phyloP scores from a whole-genome alignment of 805 yeast species.

The Candida methanosorbosa region DNA sequence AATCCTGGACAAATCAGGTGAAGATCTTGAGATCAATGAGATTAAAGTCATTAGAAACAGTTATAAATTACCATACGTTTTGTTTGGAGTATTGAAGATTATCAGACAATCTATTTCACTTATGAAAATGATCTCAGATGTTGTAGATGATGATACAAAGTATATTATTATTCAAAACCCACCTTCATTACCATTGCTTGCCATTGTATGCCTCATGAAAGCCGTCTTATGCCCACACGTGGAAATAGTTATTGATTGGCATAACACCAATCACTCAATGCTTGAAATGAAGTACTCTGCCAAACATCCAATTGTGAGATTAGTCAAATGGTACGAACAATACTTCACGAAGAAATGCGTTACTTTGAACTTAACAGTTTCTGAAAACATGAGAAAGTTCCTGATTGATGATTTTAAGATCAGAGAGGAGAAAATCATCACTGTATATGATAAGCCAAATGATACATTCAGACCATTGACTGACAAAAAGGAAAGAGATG shows the following conservation, averaged over 20 bases:
- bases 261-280: constrained; percentile 82
- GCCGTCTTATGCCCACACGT: constrained; percentile 36
- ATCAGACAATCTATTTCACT: constrained; percentile 43
- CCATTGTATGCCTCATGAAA: constrained; percentile 49
- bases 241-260: constrained; percentile 86
- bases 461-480: constrained; percentile 49
- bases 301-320: constrained; percentile 52
- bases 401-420: constrained; percentile 50
- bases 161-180: constrained; percentile 83
- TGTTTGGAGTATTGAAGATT: constrained; percentile 55
- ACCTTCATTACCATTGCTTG: constrained; percentile 78
- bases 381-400: constrained; percentile 59
- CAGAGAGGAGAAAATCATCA: constrained; percentile 37
- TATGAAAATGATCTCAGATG: constrained; percentile 35
- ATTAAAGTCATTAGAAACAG: constrained; percentile 33
- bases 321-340: constrained; percentile 57
- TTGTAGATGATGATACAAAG: constrained; percentile 52
- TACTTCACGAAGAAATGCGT: constrained; percentile 52
- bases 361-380: constrained; percentile 71
- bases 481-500: constrained; percentile 14
- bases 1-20: constrained; percentile 34
- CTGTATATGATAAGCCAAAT: constrained; percentile 84
- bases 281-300: constrained; percentile 54
- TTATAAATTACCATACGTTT: constrained; percentile 37
- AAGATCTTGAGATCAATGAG: constrained; percentile 42